A percentile compares a stretch with the other conserved stretches of the same genome.
phyloP scores from a whole-genome alignment of 306 rosid species.

The Rosa rugosa region DNA sequence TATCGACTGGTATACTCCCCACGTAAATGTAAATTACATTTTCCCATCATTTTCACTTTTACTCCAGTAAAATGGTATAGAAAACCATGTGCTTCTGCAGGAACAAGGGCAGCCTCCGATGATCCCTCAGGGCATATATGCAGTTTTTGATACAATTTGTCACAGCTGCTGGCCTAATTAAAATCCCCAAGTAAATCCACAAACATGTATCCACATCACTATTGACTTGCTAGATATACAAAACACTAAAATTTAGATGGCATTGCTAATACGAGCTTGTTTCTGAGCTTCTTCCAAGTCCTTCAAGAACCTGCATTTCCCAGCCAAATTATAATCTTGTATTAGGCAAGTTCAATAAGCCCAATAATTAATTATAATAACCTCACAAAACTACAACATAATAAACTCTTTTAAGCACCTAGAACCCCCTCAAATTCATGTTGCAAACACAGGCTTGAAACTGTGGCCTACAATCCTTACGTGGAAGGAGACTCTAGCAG shows the following conservation, averaged over 20 bases:
- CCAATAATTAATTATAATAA: conserved; percentile 21
- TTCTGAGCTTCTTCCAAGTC: conserved; percentile 98
- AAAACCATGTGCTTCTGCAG: not conserved
- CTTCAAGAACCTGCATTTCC: conserved; percentile 70
- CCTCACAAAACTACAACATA: not conserved
- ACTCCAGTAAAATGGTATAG: not conserved
- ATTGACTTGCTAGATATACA: conserved; percentile 28
- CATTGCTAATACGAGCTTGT: conserved; percentile 59
- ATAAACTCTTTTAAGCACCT: not conserved
- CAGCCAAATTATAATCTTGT: conserved; percentile 14
- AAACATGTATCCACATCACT: conserved; percentile 25
- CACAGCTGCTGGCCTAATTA: not conserved
- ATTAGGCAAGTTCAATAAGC: conserved; percentile 11
- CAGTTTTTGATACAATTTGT: not conserved
- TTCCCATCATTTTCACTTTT: not conserved
- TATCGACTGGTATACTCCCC: not conserved
- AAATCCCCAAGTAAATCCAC: conserved; percentile 16
- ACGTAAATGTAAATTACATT: not conserved
- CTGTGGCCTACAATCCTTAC: not conserved
- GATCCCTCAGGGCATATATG: conserved; percentile 7
- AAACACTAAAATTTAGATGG: conserved; percentile 38
- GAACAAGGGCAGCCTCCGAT: not conserved
- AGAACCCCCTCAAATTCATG: not conserved
- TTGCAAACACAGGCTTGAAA: not conserved
- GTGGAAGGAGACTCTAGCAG: not conserved